Conservation (phyloP, 495 filamentous ascomycete genomes). For the Podospora didyma region DNA sequence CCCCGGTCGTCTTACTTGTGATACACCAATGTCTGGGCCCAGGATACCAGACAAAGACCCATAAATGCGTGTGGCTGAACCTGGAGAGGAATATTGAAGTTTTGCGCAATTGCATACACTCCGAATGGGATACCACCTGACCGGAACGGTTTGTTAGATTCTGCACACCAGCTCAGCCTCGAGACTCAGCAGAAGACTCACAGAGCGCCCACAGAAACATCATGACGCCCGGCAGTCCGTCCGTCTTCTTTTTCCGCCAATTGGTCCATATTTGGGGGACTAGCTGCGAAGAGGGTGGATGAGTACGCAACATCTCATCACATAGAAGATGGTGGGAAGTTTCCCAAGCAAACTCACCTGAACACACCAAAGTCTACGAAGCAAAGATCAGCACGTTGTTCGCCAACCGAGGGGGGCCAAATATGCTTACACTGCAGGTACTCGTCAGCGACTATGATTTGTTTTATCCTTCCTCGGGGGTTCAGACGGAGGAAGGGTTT, state of each 20-base stretch:
- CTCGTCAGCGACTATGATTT: background rate
- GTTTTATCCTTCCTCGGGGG: background rate
- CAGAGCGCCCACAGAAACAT: conserved; percentile 72
- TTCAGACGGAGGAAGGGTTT: background rate
- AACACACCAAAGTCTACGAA: conserved; percentile 42
- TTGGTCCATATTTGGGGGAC: conserved; percentile 65
- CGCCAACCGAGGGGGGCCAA: background rate
- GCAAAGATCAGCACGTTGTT: background rate
- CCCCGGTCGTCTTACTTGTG: conserved; percentile 41
- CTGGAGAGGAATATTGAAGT: conserved; percentile 72
- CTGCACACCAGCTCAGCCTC: background rate
- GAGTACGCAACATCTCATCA: background rate
- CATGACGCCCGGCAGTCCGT: conserved; percentile 68
- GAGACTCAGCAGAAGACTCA: conserved; percentile 31
- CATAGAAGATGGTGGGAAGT: too few relatives aligned
- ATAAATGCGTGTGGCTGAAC: conserved; percentile 71
- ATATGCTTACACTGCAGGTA: conserved; percentile 2
- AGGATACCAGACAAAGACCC: conserved; percentile 58
- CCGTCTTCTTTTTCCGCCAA: conserved; percentile 64
- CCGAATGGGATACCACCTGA: conserved; percentile 45
- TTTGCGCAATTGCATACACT: conserved; percentile 45
- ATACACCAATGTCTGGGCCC: conserved; percentile 64
- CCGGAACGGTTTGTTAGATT: background rate
- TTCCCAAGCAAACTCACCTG: conserved; percentile 35
- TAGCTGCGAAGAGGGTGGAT: conserved; percentile 25